Evolutionary conservation across 1,139 yeast genomes (phyloP), one percentile per base, ranked within the genome.

Genomic region (Saccharomycopsis hybrid): DNA sequence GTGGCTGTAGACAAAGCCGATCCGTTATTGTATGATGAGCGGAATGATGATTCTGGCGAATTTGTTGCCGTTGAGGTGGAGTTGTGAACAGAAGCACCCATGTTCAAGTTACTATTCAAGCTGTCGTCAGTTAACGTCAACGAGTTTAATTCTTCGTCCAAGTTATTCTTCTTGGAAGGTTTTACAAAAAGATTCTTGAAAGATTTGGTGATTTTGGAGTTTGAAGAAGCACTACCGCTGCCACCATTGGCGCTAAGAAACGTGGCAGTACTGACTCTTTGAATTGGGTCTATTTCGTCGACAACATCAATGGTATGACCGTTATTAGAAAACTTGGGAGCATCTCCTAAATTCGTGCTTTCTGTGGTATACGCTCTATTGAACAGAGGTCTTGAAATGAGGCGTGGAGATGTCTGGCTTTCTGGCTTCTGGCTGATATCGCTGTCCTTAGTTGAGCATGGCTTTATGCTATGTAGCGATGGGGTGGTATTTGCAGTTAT

Each of bases 121-220:
- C 18, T 18, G 18, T 18, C 18, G 18, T 18, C 18, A 18, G 18
- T 18, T 18, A 18, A 18, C 18, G 18, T 18, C 18, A 18, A 18
- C 18, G 18, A 18, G 18, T 18, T 18, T 18, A 18, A 18, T 18
- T 18, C 18, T 18, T 18, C 18, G 18, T 41, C 42, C 11, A 11
- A 27, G 29, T n/a, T 9, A 7, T 44, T 28, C 11, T 30, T 32
- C 30, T 37, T 47, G 9, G 32, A 18, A 13, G 41, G 37, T 24
- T 41, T 40, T 11, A 33, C 25, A 25, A 47, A 47, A n/a, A 47
- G 30, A 9, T 43, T 47, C 28, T 40, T 42, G n/a, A 47, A 42
- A 9, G 50, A 42, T 24, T 13, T 39, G 8, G 47, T 33, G 18
- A 43, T 43, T 27, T 43, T 43, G 39, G 39, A 36, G 18, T 36